Evolutionary conservation across 352 stramenopile genomes (phyloP), one percentile per base, ranked within the genome.

Genomic region (Aphanomyces astaci): DNA sequence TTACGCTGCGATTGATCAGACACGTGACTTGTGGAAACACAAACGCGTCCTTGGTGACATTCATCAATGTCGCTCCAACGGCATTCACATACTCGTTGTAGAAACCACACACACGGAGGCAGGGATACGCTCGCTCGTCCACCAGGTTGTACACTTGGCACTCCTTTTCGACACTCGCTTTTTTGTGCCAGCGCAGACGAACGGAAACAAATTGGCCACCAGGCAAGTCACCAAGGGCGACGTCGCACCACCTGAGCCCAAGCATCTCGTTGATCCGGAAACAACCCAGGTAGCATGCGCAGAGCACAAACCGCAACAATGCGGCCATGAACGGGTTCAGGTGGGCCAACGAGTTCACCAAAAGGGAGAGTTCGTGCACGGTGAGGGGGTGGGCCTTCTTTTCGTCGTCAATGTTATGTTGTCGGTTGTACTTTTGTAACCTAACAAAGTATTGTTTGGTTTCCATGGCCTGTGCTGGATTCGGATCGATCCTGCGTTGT

Each of bases 81-180:
- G n/a, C 15, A 49, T 19, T 13, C 13, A 63, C 9, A 22, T 63
- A 63, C 10, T 53, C 54, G n/a, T 63, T 15, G 27, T 63, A 49
- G 24, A 63, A 51, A n/a, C 31, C 36, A 63, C 54, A 51, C 15
- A 63, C n/a, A n/a, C 2, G 2, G 10, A 63, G 28, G 54, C 54
- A 48, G 9, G 54, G 31, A 45, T 51, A 63, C 31, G 54, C 15
- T n/a, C n/a, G 9, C 24, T 63, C 54, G 24, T 63, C 54, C 9
- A 63, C n/a, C 43, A 63, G 54, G 2, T 63, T 63, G 36, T 63
- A 63, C 9, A 63, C 46, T 63, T 63, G 54, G n/a, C 54, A 63
- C 10, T 63, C 36, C n/a, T 63, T 10, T 49, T 63, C 31, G 17
- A 49, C 54, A 48, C 36, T 63, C 10, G 31, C 36, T 48, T 63